phyloP scores from a whole-genome alignment of 768 basidiomycete genomes.

The Aureoboletus auriporus region DNA sequence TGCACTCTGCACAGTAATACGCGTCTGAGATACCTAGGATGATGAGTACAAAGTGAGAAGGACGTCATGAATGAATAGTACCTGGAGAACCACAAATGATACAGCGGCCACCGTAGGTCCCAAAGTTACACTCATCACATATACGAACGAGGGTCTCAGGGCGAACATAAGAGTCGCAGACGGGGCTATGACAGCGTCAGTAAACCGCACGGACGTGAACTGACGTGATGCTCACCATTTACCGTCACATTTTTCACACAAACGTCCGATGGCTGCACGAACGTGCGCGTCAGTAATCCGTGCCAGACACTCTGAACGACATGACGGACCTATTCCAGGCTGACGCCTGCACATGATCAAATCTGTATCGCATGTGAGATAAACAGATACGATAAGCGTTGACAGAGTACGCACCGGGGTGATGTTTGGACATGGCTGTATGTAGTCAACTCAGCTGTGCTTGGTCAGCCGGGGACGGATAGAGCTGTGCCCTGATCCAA shows the following conservation, averaged over 20 bases:
- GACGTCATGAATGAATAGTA: conserved; percentile 32
- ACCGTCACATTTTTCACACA: conserved; percentile 99
- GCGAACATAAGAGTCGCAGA: conserved; percentile 98
- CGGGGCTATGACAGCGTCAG: conserved; percentile 57
- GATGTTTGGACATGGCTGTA: conserved; percentile 79
- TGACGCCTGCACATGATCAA: conserved; percentile 98
- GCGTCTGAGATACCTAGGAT: conserved; percentile 91
- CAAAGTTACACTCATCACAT: conserved; percentile 99
- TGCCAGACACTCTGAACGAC: neutral
- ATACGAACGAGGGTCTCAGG: conserved; percentile 97
- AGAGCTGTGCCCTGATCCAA: too few species aligned
- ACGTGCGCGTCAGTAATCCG: too few species aligned
- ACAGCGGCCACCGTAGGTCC: conserved; percentile 94
- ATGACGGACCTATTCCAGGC: conserved; percentile 83
- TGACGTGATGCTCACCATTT: conserved; percentile 72
- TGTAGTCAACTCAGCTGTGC: conserved; percentile 4
- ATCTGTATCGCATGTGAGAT: conserved; percentile 48
- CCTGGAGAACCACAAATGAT: conserved; percentile 97
- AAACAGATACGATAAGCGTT: too few species aligned
- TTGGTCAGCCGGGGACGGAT: too few species aligned
- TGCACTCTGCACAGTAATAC: conserved; percentile 98
- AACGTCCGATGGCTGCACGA: conserved; percentile 82
- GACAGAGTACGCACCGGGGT: conserved; percentile 55
- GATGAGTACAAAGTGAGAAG: neutral
- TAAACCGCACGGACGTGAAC: neutral